Percentiles rank a stretch among this genome's conserved stretches.
These are phyloP conservation scores for Kodamaea neixiangensis DNA, from an alignment of 805 yeast genomes.

Conservation along the genomic window DNA sequence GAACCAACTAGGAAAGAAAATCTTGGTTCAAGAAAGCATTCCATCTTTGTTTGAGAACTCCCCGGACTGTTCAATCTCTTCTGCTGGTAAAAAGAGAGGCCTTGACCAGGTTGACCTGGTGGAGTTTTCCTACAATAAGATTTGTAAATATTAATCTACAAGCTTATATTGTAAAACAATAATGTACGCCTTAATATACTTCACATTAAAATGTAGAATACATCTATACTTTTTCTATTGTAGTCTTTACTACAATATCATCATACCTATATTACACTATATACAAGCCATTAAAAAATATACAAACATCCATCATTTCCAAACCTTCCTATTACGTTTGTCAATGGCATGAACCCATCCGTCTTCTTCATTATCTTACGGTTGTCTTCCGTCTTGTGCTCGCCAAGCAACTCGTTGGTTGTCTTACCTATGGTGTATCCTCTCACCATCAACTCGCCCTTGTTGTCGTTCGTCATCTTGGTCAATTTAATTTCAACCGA, in stretches of 20 bases:
- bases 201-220: not conserved
- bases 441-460: conserved; percentile 56
- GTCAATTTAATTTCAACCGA: conserved; percentile 58
- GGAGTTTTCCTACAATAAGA: not conserved
- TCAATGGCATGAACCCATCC: conserved; percentile 45
- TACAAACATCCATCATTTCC: conserved; percentile 77
- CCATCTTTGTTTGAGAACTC: conserved; percentile 9
- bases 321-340: conserved; percentile 56
- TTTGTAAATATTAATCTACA: conserved; percentile 3
- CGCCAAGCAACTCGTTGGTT: conserved; percentile 16
- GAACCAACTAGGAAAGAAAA: conserved; percentile 32
- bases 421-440: conserved; percentile 68
- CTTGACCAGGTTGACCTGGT: conserved; percentile 8
- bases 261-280: not conserved
- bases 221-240: too few species aligned
- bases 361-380: conserved; percentile 22
- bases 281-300: conserved; percentile 20
- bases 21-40: conserved; percentile 20
- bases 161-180: not conserved
- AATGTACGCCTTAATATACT: not conserved
- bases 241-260: not conserved
- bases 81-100: conserved; percentile 12
- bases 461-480: conserved; percentile 29
- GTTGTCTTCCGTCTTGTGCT: conserved; percentile 23
- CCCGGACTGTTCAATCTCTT: not conserved